Evolutionary conservation across 2,329 filamentous ascomycete genomes (phyloP).

Genomic region (Zasmidium cellare): DNA sequence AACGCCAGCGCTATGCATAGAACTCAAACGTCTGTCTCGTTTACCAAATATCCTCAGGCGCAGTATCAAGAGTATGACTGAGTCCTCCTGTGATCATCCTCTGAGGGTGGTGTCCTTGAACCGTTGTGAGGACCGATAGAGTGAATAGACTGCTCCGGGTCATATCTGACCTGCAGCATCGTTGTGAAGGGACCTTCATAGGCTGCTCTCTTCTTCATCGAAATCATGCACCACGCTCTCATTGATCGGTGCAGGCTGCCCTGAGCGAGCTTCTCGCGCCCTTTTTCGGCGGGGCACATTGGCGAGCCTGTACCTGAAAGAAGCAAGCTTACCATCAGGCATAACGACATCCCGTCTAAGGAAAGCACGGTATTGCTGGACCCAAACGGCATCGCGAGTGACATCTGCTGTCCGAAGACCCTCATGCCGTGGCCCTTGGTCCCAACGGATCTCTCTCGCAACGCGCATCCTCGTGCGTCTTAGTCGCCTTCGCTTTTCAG

Average conservation of each 20-base stretch:
- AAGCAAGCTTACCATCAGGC: constrained; percentile 8
- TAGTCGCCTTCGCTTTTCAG: neutral
- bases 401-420: neutral
- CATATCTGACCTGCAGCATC: too few relatives aligned
- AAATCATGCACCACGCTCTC: neutral
- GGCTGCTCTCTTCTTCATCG: too few relatives aligned
- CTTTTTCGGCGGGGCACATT: neutral
- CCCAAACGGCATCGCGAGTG: neutral
- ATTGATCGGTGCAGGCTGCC: neutral
- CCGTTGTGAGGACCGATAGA: too few relatives aligned
- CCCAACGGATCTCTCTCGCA: neutral
- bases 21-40: neutral
- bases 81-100: too few relatives aligned
- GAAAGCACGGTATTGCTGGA: constrained; percentile 8
- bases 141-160: too few relatives aligned
- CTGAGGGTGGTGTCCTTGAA: too few relatives aligned
- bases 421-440: neutral
- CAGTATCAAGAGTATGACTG: too few relatives aligned
- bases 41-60: too few relatives aligned
- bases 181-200: too few relatives aligned
- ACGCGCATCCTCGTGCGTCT: neutral
- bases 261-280: neutral
- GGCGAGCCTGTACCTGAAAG: constrained; percentile 1
- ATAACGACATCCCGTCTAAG: constrained; percentile 8
- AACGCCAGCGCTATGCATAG: constrained; percentile 2